Percentiles rank a stretch among this genome's conserved stretches.
Conservation (phyloP, 352 stramenopile genomes). For the Phytopythium chamaehyphon region DNA sequence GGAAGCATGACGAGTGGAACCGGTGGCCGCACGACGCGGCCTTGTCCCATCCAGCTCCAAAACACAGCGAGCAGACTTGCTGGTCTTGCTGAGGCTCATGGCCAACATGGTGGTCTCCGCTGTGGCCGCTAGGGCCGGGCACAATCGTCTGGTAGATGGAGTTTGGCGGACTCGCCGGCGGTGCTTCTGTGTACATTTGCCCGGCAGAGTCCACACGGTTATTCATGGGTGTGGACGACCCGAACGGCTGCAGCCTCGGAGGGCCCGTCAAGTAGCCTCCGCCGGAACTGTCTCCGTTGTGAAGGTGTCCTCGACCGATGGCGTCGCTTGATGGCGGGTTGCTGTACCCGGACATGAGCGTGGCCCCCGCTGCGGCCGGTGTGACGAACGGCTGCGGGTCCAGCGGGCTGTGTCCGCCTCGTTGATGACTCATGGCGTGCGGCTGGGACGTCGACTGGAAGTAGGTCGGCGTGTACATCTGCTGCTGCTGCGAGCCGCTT, state of each 20-base stretch:
- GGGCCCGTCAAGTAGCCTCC: slow-evolving; percentile 22
- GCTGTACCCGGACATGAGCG: slow-evolving; percentile 20
- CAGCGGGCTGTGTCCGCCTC: slow-evolving; percentile 6
- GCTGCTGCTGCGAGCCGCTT: slow-evolving; percentile 10
- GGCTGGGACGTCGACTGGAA: slow-evolving; percentile 21
- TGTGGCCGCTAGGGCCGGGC: slow-evolving; percentile 10
- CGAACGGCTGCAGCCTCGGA: slow-evolving; percentile 30
- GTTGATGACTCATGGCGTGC: slow-evolving; percentile 10
- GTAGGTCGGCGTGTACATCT: slow-evolving; percentile 28
- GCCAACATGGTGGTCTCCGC: slow-evolving; percentile 27
- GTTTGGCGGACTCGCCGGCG: slow-evolving; percentile 26
- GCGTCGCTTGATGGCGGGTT: neutral
- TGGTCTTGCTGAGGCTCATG: slow-evolving; percentile 26
- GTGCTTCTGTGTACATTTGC: neutral
- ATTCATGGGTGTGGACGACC: slow-evolving; percentile 19
- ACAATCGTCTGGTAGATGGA: slow-evolving; percentile 1
- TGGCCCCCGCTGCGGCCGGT: slow-evolving; percentile 14
- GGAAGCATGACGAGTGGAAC: slow-evolving; percentile 60
- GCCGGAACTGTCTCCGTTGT: slow-evolving; percentile 16
- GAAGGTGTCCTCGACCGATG: slow-evolving; percentile 7
- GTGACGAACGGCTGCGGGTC: slow-evolving; percentile 15
- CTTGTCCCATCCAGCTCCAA: slow-evolving; percentile 42
- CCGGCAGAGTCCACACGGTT: slow-evolving; percentile 8
- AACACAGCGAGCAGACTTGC: slow-evolving; percentile 39
- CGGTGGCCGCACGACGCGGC: slow-evolving; percentile 63